Conservation (phyloP, 305 asterid genomes). For the Fraxinus angustifolia region DNA sequence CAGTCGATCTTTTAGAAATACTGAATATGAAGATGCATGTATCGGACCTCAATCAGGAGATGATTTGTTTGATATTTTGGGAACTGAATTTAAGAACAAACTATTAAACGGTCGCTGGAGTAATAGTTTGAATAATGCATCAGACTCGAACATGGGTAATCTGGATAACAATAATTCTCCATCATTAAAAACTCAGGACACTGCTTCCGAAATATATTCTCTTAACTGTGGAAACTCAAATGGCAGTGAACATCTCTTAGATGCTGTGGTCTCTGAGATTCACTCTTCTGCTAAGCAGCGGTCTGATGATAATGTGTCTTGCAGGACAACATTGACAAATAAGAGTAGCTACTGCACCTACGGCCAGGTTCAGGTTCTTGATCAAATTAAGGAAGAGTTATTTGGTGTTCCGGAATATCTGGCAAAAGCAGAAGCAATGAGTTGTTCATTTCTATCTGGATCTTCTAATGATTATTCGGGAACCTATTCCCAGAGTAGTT, state of each 20-base stretch:
- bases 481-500: slow-evolving; percentile 44
- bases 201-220: slow-evolving; percentile 29
- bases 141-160: slow-evolving; percentile 21
- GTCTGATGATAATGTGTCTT: slow-evolving; percentile 46
- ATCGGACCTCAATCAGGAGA: slow-evolving; percentile 42
- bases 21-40: slow-evolving; percentile 30
- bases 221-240: slow-evolving; percentile 33
- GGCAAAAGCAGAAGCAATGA: slow-evolving; percentile 31
- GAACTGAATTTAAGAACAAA: slow-evolving; percentile 46
- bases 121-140: slow-evolving; percentile 22
- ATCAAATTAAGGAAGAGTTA: slow-evolving; percentile 39
- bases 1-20: slow-evolving; percentile 16
- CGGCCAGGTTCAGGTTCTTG: slow-evolving; percentile 30
- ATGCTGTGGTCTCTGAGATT: slow-evolving; percentile 48
- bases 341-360: slow-evolving; percentile 41
- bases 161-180: slow-evolving; percentile 25
- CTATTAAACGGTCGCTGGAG: slow-evolving; percentile 35
- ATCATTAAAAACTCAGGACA: slow-evolving; percentile 21
- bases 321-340: slow-evolving; percentile 44
- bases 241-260: slow-evolving; percentile 31
- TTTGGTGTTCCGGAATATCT: slow-evolving; percentile 44
- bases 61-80: slow-evolving; percentile 62
- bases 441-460: slow-evolving; percentile 35
- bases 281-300: slow-evolving; percentile 24
- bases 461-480: slow-evolving; percentile 35